phyloP scores from a whole-genome alignment of 2,329 filamentous ascomycete genomes.

The Diplodia corticola region DNA sequence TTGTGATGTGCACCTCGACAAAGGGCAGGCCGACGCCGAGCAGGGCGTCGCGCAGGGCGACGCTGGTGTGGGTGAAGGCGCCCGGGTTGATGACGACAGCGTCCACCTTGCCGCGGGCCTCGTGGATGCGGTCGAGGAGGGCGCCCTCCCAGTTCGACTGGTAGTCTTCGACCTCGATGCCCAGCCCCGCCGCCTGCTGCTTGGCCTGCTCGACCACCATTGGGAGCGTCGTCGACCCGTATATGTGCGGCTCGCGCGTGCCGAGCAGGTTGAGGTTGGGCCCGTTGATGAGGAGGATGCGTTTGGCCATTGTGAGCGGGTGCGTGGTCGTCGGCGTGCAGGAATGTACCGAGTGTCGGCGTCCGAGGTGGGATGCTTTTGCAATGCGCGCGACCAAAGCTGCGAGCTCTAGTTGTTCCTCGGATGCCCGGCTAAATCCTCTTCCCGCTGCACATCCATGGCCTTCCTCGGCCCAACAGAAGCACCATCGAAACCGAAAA shows the following conservation, averaged over 20 bases:
- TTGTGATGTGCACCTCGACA: conserved; percentile 74
- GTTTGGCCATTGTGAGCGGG: conserved; percentile 40
- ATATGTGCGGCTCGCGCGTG: conserved; percentile 70
- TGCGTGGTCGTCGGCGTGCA: too few relatives aligned
- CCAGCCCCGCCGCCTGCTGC: conserved; percentile 52
- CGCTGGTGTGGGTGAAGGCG: conserved; percentile 73
- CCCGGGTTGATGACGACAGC: conserved; percentile 75
- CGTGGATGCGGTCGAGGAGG: conserved; percentile 72
- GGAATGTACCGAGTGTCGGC: too few relatives aligned
- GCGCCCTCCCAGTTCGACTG: conserved; percentile 80
- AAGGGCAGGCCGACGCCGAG: conserved; percentile 70
- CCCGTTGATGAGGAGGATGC: conserved; percentile 75
- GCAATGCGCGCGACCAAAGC: too few relatives aligned
- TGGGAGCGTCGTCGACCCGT: conserved; percentile 67
- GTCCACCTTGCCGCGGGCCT: conserved; percentile 59
- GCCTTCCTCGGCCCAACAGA: neutral
- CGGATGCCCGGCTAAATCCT: conserved; percentile 6
- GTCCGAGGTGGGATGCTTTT: too few relatives aligned
- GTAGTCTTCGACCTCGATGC: conserved; percentile 58
- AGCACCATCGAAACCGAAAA: neutral
- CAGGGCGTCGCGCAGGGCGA: conserved; percentile 74
- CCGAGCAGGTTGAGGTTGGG: conserved; percentile 81
- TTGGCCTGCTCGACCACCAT: conserved; percentile 58
- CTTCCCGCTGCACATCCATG: neutral
- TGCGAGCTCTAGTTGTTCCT: too few relatives aligned